Conservation (phyloP, 257 asterid genomes). For the Plantago elongata region DNA sequence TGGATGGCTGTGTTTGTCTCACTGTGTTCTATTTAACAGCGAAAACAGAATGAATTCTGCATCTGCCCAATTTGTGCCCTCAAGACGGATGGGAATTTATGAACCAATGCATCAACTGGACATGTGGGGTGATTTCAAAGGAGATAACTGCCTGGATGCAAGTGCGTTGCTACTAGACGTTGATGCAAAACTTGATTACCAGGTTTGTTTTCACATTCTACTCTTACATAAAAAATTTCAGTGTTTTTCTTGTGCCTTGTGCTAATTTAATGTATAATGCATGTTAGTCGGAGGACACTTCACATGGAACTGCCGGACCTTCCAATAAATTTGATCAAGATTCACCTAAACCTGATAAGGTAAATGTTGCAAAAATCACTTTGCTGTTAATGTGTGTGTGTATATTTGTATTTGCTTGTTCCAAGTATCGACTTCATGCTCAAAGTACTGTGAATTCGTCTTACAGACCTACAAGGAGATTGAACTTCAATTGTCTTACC, state of each 20-base stretch:
- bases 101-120: conserved; percentile 64
- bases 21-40: conserved; percentile 22
- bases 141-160: conserved; percentile 37
- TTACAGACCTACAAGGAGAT: background rate
- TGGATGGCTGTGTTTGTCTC: background rate
- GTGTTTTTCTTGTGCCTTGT: background rate
- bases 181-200: conserved; percentile 48
- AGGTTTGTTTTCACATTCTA: conserved; percentile 33
- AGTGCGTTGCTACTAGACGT: conserved; percentile 48
- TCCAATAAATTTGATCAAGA: conserved; percentile 69
- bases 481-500: no score
- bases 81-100: conserved; percentile 72
- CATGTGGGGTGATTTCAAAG: conserved; percentile 79
- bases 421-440: background rate
- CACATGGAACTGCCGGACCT: conserved; percentile 63
- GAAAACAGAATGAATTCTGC: conserved; percentile 54
- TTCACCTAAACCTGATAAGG: conserved; percentile 73
- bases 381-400: background rate
- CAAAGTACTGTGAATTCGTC: background rate
- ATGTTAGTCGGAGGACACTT: conserved; percentile 64
- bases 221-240: background rate
- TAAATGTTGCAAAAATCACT: conserved; percentile 17
- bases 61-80: conserved; percentile 63
- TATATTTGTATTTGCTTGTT: no score
- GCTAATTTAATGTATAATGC: conserved; percentile 10